Percentiles rank a stretch among this genome's conserved stretches.
Evolutionary conservation across 176 grass and related monocot genomes (phyloP).

Genomic region (Triticum urartu): DNA sequence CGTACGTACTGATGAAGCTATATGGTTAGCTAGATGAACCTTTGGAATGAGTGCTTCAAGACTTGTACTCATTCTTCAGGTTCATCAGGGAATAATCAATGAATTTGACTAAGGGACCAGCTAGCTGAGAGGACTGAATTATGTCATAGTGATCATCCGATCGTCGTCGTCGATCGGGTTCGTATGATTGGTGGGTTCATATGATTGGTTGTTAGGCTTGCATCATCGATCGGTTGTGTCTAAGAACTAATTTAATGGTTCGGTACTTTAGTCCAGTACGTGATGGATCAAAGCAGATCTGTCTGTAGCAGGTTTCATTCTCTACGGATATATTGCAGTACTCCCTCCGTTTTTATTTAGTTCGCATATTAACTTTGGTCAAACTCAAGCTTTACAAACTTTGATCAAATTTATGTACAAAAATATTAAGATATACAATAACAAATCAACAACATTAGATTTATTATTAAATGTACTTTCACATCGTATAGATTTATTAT

Average conservation of each 20-base stretch:
- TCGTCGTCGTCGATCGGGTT: background rate
- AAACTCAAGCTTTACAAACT: no score
- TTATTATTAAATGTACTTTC: no score
- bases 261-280: background rate
- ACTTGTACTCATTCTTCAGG: conserved; percentile 70
- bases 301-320: conserved; percentile 47
- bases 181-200: conserved; percentile 43
- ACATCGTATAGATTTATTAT: no score
- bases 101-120: background rate
- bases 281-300: conserved; percentile 40
- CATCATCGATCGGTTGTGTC: conserved; percentile 42
- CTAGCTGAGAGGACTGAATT: conserved; percentile 21
- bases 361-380: no score
- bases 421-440: no score
- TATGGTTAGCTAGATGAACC: conserved; percentile 56
- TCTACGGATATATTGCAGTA: conserved; percentile 23
- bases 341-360: no score
- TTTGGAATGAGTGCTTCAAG: conserved; percentile 77
- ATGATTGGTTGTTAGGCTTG: conserved; percentile 62
- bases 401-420: no score
- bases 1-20: conserved; percentile 6
- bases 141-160: conserved; percentile 15
- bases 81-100: conserved; percentile 49
- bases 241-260: conserved; percentile 37
- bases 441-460: no score